A percentile compares a stretch with the other conserved stretches of the same genome.
phyloP scores from a whole-genome alignment of 176 grass and related monocot species.

The Tillandsia leiboldiana region DNA sequence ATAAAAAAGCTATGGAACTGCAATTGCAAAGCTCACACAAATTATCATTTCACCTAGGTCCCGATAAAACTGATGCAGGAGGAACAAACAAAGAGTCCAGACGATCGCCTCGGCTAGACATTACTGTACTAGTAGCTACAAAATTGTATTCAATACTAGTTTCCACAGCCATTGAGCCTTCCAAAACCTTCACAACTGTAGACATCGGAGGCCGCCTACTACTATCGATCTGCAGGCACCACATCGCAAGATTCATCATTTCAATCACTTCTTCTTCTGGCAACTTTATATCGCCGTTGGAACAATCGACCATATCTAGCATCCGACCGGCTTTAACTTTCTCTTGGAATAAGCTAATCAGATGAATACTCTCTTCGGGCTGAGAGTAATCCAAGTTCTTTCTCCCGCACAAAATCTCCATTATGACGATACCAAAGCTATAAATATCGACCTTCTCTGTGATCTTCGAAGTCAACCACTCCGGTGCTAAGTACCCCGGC shows the following conservation, averaged over 20 bases:
- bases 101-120: not conserved
- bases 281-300: not conserved
- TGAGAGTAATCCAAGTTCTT: constrained; percentile 5
- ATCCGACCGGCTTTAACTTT: not conserved
- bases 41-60: no score
- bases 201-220: not conserved
- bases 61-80: no score
- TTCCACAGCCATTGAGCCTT: not conserved
- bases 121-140: not conserved
- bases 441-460: not conserved
- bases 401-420: constrained; percentile 3
- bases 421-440: not conserved
- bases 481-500: not conserved
- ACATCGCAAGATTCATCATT: constrained; percentile 4
- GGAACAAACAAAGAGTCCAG: no score
- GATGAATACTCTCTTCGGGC: not conserved
- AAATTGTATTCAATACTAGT: not conserved
- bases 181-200: not conserved
- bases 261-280: not conserved
- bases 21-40: no score
- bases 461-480: not conserved
- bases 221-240: not conserved
- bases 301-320: not conserved
- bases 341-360: not conserved
- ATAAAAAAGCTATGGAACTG: no score